phyloP scores from a whole-genome alignment of 1,284 basidiomycete species.

The Irpex rosettiformis region DNA sequence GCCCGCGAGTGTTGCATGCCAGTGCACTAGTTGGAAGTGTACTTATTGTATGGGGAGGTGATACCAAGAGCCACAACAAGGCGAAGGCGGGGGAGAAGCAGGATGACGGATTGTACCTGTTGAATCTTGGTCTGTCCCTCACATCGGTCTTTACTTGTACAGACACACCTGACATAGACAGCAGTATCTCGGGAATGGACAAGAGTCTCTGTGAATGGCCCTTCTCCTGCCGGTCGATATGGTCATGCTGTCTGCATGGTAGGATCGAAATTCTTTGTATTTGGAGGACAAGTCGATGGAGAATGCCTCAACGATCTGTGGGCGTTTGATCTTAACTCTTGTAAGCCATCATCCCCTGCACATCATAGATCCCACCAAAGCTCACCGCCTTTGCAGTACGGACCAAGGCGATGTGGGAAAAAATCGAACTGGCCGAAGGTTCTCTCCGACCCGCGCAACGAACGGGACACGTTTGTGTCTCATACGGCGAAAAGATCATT shows the following conservation, averaged over 20 bases:
- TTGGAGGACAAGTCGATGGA: conserved; percentile 96
- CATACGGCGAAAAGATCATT: conserved; percentile 82
- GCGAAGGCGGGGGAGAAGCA: conserved; percentile 75
- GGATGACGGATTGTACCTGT: conserved; percentile 93
- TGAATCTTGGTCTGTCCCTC: conserved; percentile 74
- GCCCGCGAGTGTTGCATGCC: conserved; percentile 92
- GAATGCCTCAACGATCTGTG: conserved; percentile 96
- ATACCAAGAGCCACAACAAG: conserved; percentile 78
- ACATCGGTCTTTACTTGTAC: conserved; percentile 4
- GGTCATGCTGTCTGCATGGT: conserved; percentile 96
- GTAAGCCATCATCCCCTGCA: conserved; percentile 45
- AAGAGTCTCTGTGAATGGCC: conserved; percentile 72
- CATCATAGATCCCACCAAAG: conserved; percentile 8
- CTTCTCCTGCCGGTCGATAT: conserved; percentile 85
- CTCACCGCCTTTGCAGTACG: conserved; percentile 46
- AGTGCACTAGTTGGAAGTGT: conserved; percentile 95
- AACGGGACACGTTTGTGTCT: conserved; percentile 92
- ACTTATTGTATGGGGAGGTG: conserved; percentile 97
- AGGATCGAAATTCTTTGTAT: conserved; percentile 90
- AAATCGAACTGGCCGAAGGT: conserved; percentile 58
- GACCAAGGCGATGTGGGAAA: conserved; percentile 75
- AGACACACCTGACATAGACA: conserved; percentile 5
- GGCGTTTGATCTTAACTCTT: conserved; percentile 93
- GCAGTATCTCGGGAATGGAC: conserved; percentile 93
- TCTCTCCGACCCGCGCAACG: conserved; percentile 78